phyloP scores from a whole-genome alignment of 108 stramenopile genomes.

The Schizochytrium sp. region DNA sequence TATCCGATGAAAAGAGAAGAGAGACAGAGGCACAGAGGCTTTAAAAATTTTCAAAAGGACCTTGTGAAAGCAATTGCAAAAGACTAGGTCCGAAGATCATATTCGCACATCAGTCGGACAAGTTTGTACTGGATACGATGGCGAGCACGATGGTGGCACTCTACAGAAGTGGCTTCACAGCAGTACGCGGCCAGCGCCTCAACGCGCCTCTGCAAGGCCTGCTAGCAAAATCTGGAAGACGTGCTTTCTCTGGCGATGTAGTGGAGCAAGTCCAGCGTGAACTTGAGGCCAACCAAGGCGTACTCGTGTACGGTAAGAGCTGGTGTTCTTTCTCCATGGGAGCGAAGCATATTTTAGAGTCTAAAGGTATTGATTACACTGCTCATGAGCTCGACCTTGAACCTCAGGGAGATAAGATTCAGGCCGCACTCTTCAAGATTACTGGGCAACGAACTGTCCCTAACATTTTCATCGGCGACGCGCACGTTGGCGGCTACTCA shows the following conservation, averaged over 20 bases:
- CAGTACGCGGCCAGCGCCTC: background rate
- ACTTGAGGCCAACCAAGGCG: slow-evolving; percentile 31
- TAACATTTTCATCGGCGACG: slow-evolving; percentile 87
- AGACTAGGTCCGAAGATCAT: too few relatives aligned
- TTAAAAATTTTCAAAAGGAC: too few relatives aligned
- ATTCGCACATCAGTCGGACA: too few relatives aligned
- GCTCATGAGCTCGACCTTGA: slow-evolving; percentile 75
- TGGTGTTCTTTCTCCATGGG: background rate
- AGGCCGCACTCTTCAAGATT: slow-evolving; percentile 75
- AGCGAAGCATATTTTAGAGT: slow-evolving; percentile 7
- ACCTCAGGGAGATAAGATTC: slow-evolving; percentile 69
- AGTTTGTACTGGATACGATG: too few relatives aligned
- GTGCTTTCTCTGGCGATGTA: background rate
- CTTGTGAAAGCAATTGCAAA: too few relatives aligned
- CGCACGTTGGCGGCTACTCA: slow-evolving; percentile 80
- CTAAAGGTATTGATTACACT: background rate
- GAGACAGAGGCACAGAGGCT: too few relatives aligned
- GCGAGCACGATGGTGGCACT: too few relatives aligned
- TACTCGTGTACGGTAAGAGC: slow-evolving; percentile 54
- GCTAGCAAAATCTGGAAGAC: background rate
- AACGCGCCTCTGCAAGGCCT: background rate
- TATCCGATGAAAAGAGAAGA: background rate
- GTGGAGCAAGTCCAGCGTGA: background rate
- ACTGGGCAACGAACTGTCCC: slow-evolving; percentile 89
- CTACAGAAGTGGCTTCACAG: too few relatives aligned